Conservation (phyloP, 306 rosid genomes). For the Cucurbita pepo region DNA sequence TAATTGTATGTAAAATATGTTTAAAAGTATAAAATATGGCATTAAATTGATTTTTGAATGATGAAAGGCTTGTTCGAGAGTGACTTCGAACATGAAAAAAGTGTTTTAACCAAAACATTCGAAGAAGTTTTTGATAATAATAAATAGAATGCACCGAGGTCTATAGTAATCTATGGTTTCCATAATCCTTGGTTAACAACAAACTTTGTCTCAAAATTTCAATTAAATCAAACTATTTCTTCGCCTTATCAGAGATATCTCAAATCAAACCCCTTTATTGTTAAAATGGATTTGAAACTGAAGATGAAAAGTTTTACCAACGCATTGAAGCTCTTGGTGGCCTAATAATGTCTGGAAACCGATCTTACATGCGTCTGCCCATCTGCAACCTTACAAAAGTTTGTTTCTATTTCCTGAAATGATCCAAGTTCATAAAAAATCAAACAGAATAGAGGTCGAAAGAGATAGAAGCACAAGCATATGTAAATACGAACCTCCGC, state of each 20-base stretch:
- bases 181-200: background rate
- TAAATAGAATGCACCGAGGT: too few relatives aligned
- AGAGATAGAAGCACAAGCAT: background rate
- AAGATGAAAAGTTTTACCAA: background rate
- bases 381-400: background rate
- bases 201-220: background rate
- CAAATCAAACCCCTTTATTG: background rate
- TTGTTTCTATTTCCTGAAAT: conserved; percentile 3
- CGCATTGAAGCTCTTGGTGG: background rate
- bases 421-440: background rate
- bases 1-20: too few relatives aligned
- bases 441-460: background rate
- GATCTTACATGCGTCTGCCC: background rate
- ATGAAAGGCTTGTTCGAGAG: background rate
- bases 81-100: background rate
- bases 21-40: too few relatives aligned
- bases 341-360: background rate
- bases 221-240: background rate
- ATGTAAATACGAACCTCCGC: conserved; percentile 1
- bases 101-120: background rate
- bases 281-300: background rate
- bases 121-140: too few relatives aligned
- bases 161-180: background rate
- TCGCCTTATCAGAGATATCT: background rate
- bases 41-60: background rate